A percentile compares a stretch with the other conserved stretches of the same genome.
Conservation (phyloP, 805 yeast species). For the Cyberlindnera suaveolens region DNA sequence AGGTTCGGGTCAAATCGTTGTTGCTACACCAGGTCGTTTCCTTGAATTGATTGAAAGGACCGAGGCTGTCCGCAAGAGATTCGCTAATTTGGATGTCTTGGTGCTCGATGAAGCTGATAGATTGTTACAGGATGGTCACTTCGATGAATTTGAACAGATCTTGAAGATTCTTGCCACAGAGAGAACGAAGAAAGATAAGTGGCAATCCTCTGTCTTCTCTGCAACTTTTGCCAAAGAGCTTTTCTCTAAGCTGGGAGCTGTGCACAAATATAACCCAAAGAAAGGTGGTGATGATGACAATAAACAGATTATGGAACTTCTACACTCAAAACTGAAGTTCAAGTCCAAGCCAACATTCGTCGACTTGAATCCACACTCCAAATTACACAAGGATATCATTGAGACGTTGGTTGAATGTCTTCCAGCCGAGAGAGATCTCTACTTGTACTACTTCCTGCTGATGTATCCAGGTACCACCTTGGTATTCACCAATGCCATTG, state of each 20-base stretch:
- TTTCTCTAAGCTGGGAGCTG: constrained; percentile 62
- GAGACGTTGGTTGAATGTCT: constrained; percentile 93
- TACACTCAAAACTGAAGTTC: constrained; percentile 68
- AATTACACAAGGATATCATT: constrained; percentile 64
- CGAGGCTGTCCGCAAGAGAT: constrained; percentile 32
- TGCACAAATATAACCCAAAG: constrained; percentile 26
- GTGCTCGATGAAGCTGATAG: constrained; percentile 97
- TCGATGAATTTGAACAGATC: constrained; percentile 83
- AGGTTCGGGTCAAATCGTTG: constrained; percentile 68
- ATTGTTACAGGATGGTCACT: constrained; percentile 90
- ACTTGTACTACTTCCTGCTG: constrained; percentile 77
- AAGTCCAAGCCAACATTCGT: constrained; percentile 63
- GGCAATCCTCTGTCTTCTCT: constrained; percentile 91
- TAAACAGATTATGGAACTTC: constrained; percentile 57
- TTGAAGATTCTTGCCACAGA: constrained; percentile 53
- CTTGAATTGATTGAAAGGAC: constrained; percentile 72
- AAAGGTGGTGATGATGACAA: constrained; percentile 29
- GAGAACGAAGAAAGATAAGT: constrained; percentile 39
- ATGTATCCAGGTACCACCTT: constrained; percentile 86
- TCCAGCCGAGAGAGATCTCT: constrained; percentile 82
- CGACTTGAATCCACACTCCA: constrained; percentile 83
- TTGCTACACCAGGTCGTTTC: constrained; percentile 95
- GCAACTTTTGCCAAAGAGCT: constrained; percentile 87
- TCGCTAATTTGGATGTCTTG: constrained; percentile 39
- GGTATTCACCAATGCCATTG: constrained; percentile 93